Evolutionary conservation across 495 filamentous ascomycete species (phyloP).

Genomic region (Aspergillus cavernicola): DNA sequence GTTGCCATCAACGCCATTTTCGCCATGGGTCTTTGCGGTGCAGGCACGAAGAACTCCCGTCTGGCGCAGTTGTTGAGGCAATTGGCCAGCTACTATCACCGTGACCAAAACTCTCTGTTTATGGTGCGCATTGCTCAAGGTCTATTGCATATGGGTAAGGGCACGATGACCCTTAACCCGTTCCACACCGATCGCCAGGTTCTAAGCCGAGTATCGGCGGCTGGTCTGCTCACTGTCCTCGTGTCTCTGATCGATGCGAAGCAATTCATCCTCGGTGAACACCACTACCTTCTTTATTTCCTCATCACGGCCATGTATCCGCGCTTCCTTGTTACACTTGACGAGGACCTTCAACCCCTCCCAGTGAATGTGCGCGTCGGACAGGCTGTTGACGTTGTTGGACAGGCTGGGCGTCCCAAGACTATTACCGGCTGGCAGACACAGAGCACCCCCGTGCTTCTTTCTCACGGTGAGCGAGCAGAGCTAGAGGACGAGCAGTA

Average conservation of each 20-base stretch:
- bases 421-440: slow-evolving; percentile 99
- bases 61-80: slow-evolving; percentile 91
- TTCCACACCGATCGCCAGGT: slow-evolving; percentile 99
- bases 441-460: slow-evolving; percentile 91
- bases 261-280: slow-evolving; percentile 82
- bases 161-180: slow-evolving; percentile 88
- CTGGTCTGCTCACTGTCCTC: slow-evolving; percentile 84
- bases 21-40: slow-evolving; percentile 95
- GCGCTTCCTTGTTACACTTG: slow-evolving; percentile 90
- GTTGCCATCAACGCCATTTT: slow-evolving; percentile 99
- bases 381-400: slow-evolving; percentile 97
- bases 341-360: slow-evolving; percentile 89
- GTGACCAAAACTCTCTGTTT: slow-evolving; percentile 91
- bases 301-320: slow-evolving; percentile 97
- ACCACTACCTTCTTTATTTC: slow-evolving; percentile 96
- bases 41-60: slow-evolving; percentile 96
- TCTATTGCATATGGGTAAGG: slow-evolving; percentile 98
- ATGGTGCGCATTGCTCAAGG: slow-evolving; percentile 99
- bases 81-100: slow-evolving; percentile 95
- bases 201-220: slow-evolving; percentile 84
- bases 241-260: slow-evolving; percentile 92
- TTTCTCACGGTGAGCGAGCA: slow-evolving; percentile 89
- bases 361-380: slow-evolving; percentile 96
- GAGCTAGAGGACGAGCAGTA: slow-evolving; percentile 98
- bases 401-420: slow-evolving; percentile 94